Base-by-base conservation (phyloP, 2,329 filamentous ascomycete genomes). In the Colletotrichum salicis region DNA sequence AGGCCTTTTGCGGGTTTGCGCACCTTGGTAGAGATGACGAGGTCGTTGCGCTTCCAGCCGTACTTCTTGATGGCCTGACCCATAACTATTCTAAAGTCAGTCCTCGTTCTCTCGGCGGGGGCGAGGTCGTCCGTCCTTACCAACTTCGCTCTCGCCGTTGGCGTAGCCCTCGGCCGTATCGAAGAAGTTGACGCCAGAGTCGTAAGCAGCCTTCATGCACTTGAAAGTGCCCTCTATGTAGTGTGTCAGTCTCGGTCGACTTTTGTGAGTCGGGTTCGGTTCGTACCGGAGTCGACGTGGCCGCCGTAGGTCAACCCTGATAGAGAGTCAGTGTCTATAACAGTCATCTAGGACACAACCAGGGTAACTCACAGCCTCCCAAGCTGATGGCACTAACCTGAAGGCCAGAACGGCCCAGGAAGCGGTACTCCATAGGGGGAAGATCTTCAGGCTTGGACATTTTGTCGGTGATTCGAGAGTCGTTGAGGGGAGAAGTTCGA, bases 321-420 rank as follows among this genome's bases (percentile, higher is more conserved):
- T 1, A 3, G n/a, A 29, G 1, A 22, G 57, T 68, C 37, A 63
- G 59, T 54, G 12, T 51, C 41, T 29, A 58, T 3, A 48, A 64
- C 55, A 33, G 22, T 10, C 24, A 13, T 13, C 35, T 5, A 37
- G 11, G 22, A n/a, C 2, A 35, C 19, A 29, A 31, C 33, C 10
- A 19, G 13, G 31, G 35, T 22, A 52, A 72, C 73, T 70, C 55
- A 74, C 91, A 92, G 75, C 90, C 89, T 70, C 90, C 93, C 3
- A 95, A 85, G 2, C 91, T 91, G 73, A 95, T 92, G 57, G 90
- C 87, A 33, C 92, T 94, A 41, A 95, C 92, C 79, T 94, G 90
- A 22, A 95, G 86, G 65, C 93, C 92, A 19, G 91, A 92, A 51
- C 88, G 88, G 77, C 93, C 92, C 8, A 94, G 86, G 81, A 90